Percentiles rank a stretch among this genome's conserved stretches.
phyloP scores from a whole-genome alignment of 148 eudicot species.

The Rhododendron molle region DNA sequence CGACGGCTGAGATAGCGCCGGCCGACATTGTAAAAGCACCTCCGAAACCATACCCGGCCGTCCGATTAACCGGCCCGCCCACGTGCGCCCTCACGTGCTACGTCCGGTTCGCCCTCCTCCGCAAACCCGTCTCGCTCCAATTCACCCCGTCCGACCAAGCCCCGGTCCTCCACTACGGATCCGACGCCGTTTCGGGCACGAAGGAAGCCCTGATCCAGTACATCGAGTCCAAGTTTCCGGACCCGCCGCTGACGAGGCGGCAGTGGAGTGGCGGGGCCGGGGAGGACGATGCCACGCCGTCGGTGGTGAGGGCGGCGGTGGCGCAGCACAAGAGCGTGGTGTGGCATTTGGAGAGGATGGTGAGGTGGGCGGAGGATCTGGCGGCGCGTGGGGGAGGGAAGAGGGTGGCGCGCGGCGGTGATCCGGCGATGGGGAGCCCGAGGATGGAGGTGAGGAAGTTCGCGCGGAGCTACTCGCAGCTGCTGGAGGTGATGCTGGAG shows the following conservation, averaged over 20 bases:
- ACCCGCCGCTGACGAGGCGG: background rate
- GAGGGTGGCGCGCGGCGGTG: conserved; percentile 57
- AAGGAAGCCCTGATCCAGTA: background rate
- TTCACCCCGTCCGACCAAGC: background rate
- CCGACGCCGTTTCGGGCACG: background rate
- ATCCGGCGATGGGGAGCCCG: conserved; percentile 65
- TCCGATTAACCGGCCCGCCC: background rate
- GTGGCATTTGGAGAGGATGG: conserved; percentile 85
- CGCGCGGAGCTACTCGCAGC: conserved; percentile 54
- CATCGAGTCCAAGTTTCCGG: background rate
- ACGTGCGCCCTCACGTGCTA: background rate
- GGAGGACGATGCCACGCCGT: conserved; percentile 18
- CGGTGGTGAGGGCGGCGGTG: conserved; percentile 54
- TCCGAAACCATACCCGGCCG: background rate
- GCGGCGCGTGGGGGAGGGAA: conserved; percentile 57
- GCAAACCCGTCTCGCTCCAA: background rate
- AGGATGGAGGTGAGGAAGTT: conserved; percentile 86
- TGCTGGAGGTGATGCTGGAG: conserved; percentile 75
- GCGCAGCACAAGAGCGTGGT: conserved; percentile 71
- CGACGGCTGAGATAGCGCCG: background rate
- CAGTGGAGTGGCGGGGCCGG: background rate
- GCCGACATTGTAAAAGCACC: background rate
- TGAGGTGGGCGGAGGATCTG: conserved; percentile 77
- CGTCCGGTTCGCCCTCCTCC: background rate
- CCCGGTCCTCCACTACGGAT: background rate